Evolutionary conservation across 176 grass and related monocot species (phyloP), one percentile per base, ranked within the genome.

Genomic region (Melocanna baccifera): DNA sequence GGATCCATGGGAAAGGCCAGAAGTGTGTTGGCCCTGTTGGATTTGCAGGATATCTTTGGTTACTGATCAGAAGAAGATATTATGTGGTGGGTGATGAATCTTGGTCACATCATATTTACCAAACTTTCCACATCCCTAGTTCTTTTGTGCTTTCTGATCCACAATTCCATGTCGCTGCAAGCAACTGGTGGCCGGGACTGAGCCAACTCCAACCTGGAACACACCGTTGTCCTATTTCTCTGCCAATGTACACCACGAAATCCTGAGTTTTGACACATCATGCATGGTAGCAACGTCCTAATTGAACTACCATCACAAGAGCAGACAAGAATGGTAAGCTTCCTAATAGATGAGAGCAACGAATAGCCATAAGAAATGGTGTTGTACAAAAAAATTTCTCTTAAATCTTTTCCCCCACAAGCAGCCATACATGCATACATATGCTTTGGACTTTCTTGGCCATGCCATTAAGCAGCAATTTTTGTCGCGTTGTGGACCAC

Each of bases 401-500:
- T 48, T 30, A 12, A 22, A 22, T 70, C 39, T 48, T 37, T 41
- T 3, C 0, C 16, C 20, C 55, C 50, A 36, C 23, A 68, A 46
- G 62, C 48, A 69, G 62, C 42, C 76, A 73, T 69, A 2, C 42
- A 41, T 34, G 71, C 52, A n/a, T 40, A 4, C 73, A 70, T 12
- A 68, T 12, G 23, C 5, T 52, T 23, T 55, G 41, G 10, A 34
- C n/a, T 28, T 53, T 56, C n/a, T 58, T 19, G 66, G 71, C 34
- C 46, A 12, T 26, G 42, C 23, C 34, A 1, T 53, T 25, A 55
- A 25, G 13, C 62, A 45, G 48, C 26, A 22, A 11, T 2, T 74
- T 72, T 84, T 23, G 47, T n/a, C 37, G 22, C 73, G 10, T 86
- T 67, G 78, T 90, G 78, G 84, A 78, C 79, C 86, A 57, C 79